Base-by-base conservation (phyloP, 306 rosid genomes). In the Parietaria judaica region DNA sequence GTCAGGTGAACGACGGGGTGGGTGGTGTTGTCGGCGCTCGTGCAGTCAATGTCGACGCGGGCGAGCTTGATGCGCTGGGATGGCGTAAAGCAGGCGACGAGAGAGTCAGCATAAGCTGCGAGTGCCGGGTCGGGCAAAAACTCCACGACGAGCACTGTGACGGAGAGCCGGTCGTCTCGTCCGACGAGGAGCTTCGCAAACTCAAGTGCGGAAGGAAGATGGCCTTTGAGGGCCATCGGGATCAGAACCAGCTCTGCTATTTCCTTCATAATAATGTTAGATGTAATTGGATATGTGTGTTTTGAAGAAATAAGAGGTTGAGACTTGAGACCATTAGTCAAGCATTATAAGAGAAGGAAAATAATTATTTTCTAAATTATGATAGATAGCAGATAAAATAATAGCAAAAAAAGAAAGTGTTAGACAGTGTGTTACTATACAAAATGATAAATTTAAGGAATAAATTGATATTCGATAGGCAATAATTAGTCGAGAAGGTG, bases 221-320 rank as follows among this genome's bases (percentile, higher is more conserved):
- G 86, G 14, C 83, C 83, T 13, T 39, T 48, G 7, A 23, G 74
- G 3, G 66, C 43, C 12, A 4, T 1, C 0, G 81, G 77, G 13
- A 81, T 11, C 72, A 81, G 64, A 3, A 81, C 66, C 6, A 81
- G 61, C 71, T 74, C 80, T 36, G 65, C 56, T 17, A 23, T 12
- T 5, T 8, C 17, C 1, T 1, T 14, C 47, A 38, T 57, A 23
- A n/a, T n/a, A n/a, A n/a, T 23, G 31, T 23, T 23, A 23, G 31
- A 23, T 23, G 31, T 23, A 23, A 23, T 9, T 36, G 14, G 7
- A 14, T 23, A 23, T 23, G 31, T 23, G 31, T 23, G 31, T 23
- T 23, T 23, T 23, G 31, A 23, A 23, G 31, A 23, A 23, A 23
- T 23, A 23, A 23, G 31, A 23, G 31, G 31, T 23, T 23, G 31